Percentiles rank a stretch among this genome's conserved stretches.
These are phyloP conservation scores for Boletales sp. DNA, from an alignment of 768 basidiomycete genomes.

Conservation along the genomic window DNA sequence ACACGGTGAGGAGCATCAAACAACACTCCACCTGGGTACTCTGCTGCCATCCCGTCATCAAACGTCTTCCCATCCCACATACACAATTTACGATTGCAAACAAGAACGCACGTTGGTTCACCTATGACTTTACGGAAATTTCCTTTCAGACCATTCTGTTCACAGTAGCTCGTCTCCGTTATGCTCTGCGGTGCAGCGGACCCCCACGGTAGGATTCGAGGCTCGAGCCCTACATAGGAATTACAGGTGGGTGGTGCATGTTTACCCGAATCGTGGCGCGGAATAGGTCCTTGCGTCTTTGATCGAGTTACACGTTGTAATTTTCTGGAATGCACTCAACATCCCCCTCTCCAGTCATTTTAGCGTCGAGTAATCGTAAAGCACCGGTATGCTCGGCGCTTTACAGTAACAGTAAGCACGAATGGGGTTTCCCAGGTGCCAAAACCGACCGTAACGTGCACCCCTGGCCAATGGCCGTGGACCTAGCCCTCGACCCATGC, in stretches of 20 bases:
- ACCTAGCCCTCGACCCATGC: slow-evolving; percentile 27
- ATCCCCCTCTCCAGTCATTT: slow-evolving; percentile 8
- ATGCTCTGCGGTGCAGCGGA: slow-evolving; percentile 20
- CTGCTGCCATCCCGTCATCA: slow-evolving; percentile 4
- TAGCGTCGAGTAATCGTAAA: slow-evolving; percentile 16
- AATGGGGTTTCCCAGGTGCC: slow-evolving; percentile 16
- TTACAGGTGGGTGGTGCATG: slow-evolving; percentile 25
- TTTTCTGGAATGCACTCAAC: slow-evolving; percentile 20
- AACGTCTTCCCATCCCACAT: slow-evolving; percentile 17
- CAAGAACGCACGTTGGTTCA: slow-evolving; percentile 13
- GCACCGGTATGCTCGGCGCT: slow-evolving; percentile 3
- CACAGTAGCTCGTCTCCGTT: slow-evolving; percentile 12
- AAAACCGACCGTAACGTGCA: slow-evolving; percentile 6
- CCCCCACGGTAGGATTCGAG: slow-evolving; percentile 14
- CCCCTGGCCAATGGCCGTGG: slow-evolving; percentile 12
- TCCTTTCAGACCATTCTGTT: slow-evolving; percentile 10
- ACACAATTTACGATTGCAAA: slow-evolving; percentile 21
- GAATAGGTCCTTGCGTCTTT: slow-evolving; percentile 9
- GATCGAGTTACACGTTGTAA: slow-evolving; percentile 25
- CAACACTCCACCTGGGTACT: slow-evolving; percentile 15
- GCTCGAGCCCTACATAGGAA: slow-evolving; percentile 14
- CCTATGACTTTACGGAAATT: slow-evolving; percentile 24
- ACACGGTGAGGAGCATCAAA: slow-evolving; percentile 23
- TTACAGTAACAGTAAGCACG: slow-evolving; percentile 1
- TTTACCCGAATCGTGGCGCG: slow-evolving; percentile 8